A percentile compares a stretch with the other conserved stretches of the same genome.
These are phyloP conservation scores for Fusarium longipes DNA, from an alignment of 2,329 filamentous ascomycete genomes.

Conservation along the genomic window DNA sequence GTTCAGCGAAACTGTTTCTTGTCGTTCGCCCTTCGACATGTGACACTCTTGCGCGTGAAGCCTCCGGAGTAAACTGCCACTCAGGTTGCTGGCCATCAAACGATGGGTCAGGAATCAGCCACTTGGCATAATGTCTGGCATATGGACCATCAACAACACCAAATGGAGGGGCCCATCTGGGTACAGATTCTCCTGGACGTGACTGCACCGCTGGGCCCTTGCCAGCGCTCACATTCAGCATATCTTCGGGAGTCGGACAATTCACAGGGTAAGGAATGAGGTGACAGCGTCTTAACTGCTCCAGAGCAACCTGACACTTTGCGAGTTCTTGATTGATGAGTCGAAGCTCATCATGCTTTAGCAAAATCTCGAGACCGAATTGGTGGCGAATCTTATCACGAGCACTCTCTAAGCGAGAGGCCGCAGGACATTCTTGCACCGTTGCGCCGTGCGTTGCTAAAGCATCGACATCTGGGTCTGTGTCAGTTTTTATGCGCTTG, in stretches of 20 bases:
- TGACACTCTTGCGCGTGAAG: slow-evolving; percentile 58
- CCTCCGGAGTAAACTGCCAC: slow-evolving; percentile 56
- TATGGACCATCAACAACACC: slow-evolving; percentile 94
- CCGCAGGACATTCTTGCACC: slow-evolving; percentile 29
- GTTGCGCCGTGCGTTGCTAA: slow-evolving; percentile 37
- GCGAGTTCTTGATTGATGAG: slow-evolving; percentile 96
- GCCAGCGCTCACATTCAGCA: slow-evolving; percentile 78
- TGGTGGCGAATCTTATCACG: slow-evolving; percentile 84
- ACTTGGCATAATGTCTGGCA: slow-evolving; percentile 92
- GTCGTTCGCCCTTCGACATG: slow-evolving; percentile 78
- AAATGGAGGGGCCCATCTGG: slow-evolving; percentile 86
- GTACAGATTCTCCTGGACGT: slow-evolving; percentile 71
- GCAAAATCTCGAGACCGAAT: slow-evolving; percentile 88
- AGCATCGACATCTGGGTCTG: slow-evolving; percentile 41
- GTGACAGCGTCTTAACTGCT: slow-evolving; percentile 92
- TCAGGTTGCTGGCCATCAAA: slow-evolving; percentile 78
- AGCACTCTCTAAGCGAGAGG: slow-evolving; percentile 62
- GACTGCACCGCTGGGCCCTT: slow-evolving; percentile 76
- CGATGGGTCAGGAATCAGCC: slow-evolving; percentile 87
- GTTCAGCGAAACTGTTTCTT: slow-evolving; percentile 72
- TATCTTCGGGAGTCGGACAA: slow-evolving; percentile 72
- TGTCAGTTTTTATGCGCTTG: slow-evolving; percentile 58
- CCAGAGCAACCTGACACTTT: slow-evolving; percentile 92
- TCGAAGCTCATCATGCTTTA: slow-evolving; percentile 94
- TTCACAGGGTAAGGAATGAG: slow-evolving; percentile 88